Evolutionary conservation across 805 yeast genomes (phyloP).

Genomic region (Helenozyma rhizophorensis): DNA sequence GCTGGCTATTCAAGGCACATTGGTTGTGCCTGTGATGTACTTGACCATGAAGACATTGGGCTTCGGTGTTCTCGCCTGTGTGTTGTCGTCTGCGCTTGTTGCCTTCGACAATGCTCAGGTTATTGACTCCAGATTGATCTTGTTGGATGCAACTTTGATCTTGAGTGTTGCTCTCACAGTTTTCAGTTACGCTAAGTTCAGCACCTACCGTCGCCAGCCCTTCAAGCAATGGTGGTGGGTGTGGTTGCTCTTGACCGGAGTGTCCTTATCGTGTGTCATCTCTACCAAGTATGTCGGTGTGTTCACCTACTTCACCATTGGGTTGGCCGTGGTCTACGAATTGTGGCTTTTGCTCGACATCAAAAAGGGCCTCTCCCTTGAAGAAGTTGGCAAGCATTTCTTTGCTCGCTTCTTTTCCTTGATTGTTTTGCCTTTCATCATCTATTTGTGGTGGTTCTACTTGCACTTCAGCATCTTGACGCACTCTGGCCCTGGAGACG

Average conservation of each 20-base stretch:
- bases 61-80: constrained; percentile 72
- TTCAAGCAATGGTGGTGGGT: constrained; percentile 75
- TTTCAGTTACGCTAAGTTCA: constrained; percentile 74
- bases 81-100: constrained; percentile 71
- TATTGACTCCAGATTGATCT: constrained; percentile 82
- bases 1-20: constrained; percentile 75
- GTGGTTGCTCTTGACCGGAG: constrained; percentile 84
- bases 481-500: constrained; percentile 94
- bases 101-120: constrained; percentile 88
- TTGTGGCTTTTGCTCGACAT: constrained; percentile 84
- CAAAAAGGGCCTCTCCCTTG: constrained; percentile 57
- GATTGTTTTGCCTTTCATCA: constrained; percentile 72
- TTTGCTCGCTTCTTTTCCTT: constrained; percentile 66
- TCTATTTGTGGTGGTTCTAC: constrained; percentile 88
- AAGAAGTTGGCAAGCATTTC: constrained; percentile 63
- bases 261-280: constrained; percentile 83
- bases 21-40: constrained; percentile 81
- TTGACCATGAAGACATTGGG: constrained; percentile 81
- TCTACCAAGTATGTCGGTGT: constrained; percentile 96
- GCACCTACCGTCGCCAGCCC: constrained; percentile 59
- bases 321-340: constrained; percentile 79
- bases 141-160: constrained; percentile 86
- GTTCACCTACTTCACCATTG: constrained; percentile 84
- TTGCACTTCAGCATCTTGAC: constrained; percentile 78
- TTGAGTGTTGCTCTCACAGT: constrained; percentile 79